Evolutionary conservation across 495 filamentous ascomycete genomes (phyloP).

Genomic region (Letharia columbiana): DNA sequence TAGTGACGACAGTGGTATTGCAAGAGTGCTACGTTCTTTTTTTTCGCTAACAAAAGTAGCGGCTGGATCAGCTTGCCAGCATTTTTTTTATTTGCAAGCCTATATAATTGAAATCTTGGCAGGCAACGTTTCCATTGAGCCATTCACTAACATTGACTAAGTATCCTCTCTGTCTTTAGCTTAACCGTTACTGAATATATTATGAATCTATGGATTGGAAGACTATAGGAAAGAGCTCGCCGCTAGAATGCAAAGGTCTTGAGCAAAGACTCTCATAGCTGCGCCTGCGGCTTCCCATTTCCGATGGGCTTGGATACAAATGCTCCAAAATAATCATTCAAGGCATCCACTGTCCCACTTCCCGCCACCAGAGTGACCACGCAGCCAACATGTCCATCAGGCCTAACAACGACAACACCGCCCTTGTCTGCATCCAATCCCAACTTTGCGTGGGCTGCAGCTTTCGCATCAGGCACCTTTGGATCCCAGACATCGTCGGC

Average conservation of each 20-base stretch:
- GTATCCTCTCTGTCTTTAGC: no score
- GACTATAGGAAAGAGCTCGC: not conserved
- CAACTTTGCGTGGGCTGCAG: slow-evolving; percentile 79
- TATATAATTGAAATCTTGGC: no score
- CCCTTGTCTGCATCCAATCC: slow-evolving; percentile 65
- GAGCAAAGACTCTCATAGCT: not conserved
- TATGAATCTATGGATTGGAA: not conserved
- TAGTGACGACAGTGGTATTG: no score
- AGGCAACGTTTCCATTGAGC: no score
- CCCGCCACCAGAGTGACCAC: slow-evolving; percentile 66
- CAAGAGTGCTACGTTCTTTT: no score
- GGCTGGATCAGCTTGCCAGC: no score
- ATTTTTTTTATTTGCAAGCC: no score
- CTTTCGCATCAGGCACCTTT: slow-evolving; percentile 56
- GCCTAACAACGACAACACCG: slow-evolving; percentile 71
- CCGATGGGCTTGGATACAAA: slow-evolving; percentile 35
- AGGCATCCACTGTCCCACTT: slow-evolving; percentile 65
- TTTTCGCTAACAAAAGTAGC: no score
- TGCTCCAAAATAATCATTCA: slow-evolving; percentile 72
- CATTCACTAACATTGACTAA: no score
- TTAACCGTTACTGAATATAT: not conserved
- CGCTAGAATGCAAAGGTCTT: not conserved
- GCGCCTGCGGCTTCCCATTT: slow-evolving; percentile 4
- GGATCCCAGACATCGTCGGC: slow-evolving; percentile 75
- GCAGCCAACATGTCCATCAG: slow-evolving; percentile 78